Evolutionary conservation across 1,139 yeast genomes (phyloP).

Genomic region (Chernovozyma sophiae-reginae): DNA sequence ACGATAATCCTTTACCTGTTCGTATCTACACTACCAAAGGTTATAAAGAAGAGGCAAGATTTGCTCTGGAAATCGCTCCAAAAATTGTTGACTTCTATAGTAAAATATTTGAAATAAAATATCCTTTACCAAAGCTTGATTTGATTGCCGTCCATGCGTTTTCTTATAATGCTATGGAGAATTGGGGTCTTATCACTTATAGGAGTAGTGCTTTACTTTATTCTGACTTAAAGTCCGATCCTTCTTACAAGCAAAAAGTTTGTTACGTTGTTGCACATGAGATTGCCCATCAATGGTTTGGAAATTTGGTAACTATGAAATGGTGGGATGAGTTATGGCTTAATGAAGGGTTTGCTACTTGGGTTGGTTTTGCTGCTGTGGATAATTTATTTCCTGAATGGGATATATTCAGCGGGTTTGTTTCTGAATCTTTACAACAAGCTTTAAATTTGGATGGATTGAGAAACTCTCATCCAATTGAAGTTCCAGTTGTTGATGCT

Average conservation of each 20-base stretch:
- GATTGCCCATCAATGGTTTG: constrained; percentile 66
- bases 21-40: constrained; percentile 55
- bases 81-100: constrained; percentile 51
- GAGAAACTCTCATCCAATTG: constrained; percentile 55
- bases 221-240: constrained; percentile 43
- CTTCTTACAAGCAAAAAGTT: constrained; percentile 45
- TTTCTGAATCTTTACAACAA: constrained; percentile 47
- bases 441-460: constrained; percentile 52
- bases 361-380: constrained; percentile 52
- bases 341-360: constrained; percentile 62
- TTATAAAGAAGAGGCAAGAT: constrained; percentile 44
- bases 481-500: constrained; percentile 52
- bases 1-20: constrained; percentile 60
- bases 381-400: constrained; percentile 54
- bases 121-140: constrained; percentile 59
- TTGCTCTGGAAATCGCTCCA: constrained; percentile 49
- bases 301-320: constrained; percentile 59
- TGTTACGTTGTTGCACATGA: constrained; percentile 62
- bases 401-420: constrained; percentile 53
- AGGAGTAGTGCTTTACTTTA: constrained; percentile 51
- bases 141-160: constrained; percentile 55
- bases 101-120: constrained; percentile 48
- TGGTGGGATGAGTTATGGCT: constrained; percentile 66
- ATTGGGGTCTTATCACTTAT: constrained; percentile 55
- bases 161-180: constrained; percentile 62